Percentiles rank a stretch among this genome's conserved stretches.
Evolutionary conservation across 805 yeast genomes (phyloP).

Genomic region (Candida railenensis): DNA sequence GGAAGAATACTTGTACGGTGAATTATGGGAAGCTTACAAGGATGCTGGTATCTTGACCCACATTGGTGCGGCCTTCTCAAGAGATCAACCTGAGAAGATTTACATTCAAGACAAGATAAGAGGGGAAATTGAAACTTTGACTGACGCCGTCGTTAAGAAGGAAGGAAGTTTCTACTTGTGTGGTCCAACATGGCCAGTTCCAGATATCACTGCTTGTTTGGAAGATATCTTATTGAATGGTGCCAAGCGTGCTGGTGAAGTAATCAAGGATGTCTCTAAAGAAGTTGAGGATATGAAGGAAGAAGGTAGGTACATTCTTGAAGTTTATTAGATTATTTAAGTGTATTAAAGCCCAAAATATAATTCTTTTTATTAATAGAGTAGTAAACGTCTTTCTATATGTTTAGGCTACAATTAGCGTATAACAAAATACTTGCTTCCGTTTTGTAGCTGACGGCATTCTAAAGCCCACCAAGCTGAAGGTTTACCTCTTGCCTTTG

Average conservation of each 20-base stretch:
- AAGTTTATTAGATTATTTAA: conserved; percentile 64
- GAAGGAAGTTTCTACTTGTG: conserved; percentile 92
- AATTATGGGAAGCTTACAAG: conserved; percentile 94
- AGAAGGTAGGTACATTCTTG: conserved; percentile 85
- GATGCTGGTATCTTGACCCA: conserved; percentile 91
- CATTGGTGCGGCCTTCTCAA: conserved; percentile 96
- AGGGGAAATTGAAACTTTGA: conserved; percentile 68
- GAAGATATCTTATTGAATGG: conserved; percentile 75
- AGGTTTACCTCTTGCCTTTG: no score
- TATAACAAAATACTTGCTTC: no score
- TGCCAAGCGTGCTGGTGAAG: conserved; percentile 61
- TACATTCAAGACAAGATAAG: conserved; percentile 93
- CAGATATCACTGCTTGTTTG: conserved; percentile 88
- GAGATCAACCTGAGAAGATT: conserved; percentile 94
- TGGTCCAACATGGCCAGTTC: conserved; percentile 99
- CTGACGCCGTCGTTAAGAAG: conserved; percentile 73
- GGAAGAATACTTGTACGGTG: conserved; percentile 95
- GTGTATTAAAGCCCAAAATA: no score
- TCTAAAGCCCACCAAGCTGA: no score
- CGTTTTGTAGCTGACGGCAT: no score
- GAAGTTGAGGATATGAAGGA: conserved; percentile 94
- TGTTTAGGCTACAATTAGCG: no score
- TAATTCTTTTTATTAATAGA: no score
- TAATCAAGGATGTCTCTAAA: conserved; percentile 66
- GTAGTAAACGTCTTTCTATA: no score